A percentile compares a stretch with the other conserved stretches of the same genome.
Conservation (phyloP, 768 basidiomycete genomes). For the Tephrocybe rancida region DNA sequence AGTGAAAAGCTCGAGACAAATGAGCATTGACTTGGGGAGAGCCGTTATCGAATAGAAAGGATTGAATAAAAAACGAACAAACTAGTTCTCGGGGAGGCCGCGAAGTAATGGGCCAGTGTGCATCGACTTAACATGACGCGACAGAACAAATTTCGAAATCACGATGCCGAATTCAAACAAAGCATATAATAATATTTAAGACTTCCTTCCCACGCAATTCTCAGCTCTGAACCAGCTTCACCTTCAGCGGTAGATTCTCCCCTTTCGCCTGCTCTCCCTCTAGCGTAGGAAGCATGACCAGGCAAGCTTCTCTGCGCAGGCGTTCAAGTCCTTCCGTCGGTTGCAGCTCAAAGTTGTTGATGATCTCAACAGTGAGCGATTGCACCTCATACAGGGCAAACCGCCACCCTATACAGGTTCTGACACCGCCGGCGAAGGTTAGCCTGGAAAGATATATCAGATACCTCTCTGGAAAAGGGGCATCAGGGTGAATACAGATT, state of each 20-base stretch:
- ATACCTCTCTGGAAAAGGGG: background rate
- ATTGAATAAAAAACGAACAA: conserved; percentile 4
- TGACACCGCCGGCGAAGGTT: conserved; percentile 49
- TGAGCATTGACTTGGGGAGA: background rate
- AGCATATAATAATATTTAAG: background rate
- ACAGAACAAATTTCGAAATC: background rate
- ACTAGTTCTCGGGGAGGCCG: background rate
- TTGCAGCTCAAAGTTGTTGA: conserved; percentile 60
- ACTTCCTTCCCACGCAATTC: conserved; percentile 3
- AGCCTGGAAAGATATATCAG: conserved; percentile 30
- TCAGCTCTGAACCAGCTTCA: conserved; percentile 38
- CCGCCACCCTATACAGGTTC: conserved; percentile 52
- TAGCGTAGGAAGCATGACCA: conserved; percentile 50
- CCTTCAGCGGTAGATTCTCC: conserved; percentile 43
- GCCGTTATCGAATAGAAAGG: background rate
- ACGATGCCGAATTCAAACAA: background rate
- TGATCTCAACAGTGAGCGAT: conserved; percentile 56
- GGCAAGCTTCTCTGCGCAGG: conserved; percentile 45
- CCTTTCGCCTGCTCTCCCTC: conserved; percentile 47
- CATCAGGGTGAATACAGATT: conserved; percentile 40
- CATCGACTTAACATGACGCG: conserved; percentile 18
- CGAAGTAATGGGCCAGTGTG: conserved; percentile 8
- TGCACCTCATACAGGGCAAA: conserved; percentile 60
- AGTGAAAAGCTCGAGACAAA: conserved; percentile 2
- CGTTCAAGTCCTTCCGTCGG: conserved; percentile 40